phyloP scores from a whole-genome alignment of 1,284 basidiomycete species.

The Lentinus polychrous region DNA sequence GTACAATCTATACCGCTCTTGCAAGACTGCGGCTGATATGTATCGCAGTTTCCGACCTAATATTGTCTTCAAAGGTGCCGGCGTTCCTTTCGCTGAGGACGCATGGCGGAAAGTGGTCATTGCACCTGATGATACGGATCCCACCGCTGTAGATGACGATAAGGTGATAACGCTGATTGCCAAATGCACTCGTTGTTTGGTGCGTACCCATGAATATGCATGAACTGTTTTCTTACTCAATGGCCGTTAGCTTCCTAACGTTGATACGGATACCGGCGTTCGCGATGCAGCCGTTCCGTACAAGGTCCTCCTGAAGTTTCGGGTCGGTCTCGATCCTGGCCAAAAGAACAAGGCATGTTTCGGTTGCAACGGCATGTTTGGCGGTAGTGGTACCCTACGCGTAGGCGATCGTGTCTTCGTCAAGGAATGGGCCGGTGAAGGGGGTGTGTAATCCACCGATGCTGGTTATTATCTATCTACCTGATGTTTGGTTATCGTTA shows the following conservation, averaged over 20 bases:
- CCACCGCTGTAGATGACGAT: conserved; percentile 15
- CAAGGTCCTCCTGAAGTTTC: conserved; percentile 66
- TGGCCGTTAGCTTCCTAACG: conserved; percentile 56
- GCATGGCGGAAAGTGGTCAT: conserved; percentile 54
- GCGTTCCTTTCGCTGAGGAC: conserved; percentile 42
- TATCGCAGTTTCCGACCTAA: conserved; percentile 62
- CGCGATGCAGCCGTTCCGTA: conserved; percentile 69
- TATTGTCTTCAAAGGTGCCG: conserved; percentile 54
- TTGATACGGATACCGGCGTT: conserved; percentile 54
- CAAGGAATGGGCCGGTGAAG: conserved; percentile 25
- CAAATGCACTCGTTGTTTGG: conserved; percentile 65
- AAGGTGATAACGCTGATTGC: conserved; percentile 51
- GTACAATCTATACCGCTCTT: conserved; percentile 7
- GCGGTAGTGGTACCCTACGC: conserved; percentile 38
- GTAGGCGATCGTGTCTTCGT: conserved; percentile 56
- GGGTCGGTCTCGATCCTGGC: conserved; percentile 45
- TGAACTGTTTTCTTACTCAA: conserved; percentile 1
- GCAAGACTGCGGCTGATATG: background rate
- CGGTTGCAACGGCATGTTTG: conserved; percentile 53
- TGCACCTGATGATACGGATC: conserved; percentile 15
- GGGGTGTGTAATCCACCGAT: background rate
- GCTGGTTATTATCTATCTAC: too few relatives aligned
- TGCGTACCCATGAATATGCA: conserved; percentile 28
- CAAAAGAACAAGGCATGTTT: conserved; percentile 49
- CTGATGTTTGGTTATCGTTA: too few relatives aligned